These are phyloP conservation scores for Microdochium trichocladiopsis DNA, from an alignment of 2,329 filamentous ascomycete species.

Conservation along the genomic window DNA sequence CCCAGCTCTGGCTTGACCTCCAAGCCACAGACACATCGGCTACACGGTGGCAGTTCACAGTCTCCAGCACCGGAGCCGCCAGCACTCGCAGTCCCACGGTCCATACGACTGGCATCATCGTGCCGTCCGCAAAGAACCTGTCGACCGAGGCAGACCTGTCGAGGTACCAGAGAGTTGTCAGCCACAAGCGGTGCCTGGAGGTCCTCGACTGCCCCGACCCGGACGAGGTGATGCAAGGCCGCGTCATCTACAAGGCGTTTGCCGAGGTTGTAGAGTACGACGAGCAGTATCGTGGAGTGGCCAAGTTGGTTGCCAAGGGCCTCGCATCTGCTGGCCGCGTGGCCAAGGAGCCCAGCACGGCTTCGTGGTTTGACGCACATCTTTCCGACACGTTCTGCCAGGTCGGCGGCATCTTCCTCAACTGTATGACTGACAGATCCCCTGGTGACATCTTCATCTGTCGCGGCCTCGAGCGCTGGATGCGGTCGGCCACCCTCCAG, in stretches of 20 bases:
- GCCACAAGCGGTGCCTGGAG: constrained; percentile 17
- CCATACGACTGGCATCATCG: not conserved
- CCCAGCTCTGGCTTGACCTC: not conserved
- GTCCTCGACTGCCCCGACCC: constrained; percentile 17
- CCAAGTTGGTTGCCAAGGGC: not conserved
- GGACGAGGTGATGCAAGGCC: constrained; percentile 24
- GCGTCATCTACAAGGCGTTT: constrained; percentile 30
- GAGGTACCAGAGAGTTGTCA: constrained; percentile 19
- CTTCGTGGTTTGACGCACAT: constrained; percentile 16
- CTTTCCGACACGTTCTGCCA: constrained; percentile 25
- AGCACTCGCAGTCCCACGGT: not conserved
- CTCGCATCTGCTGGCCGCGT: constrained; percentile 6
- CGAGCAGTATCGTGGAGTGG: constrained; percentile 20
- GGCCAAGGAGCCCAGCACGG: constrained; percentile 7
- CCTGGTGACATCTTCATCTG: constrained; percentile 23
- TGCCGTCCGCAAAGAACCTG: not conserved
- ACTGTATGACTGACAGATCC: constrained; percentile 21
- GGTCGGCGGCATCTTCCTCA: constrained; percentile 26
- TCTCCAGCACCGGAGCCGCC: not conserved
- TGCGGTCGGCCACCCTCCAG: constrained; percentile 17
- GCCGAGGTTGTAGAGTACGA: constrained; percentile 25
- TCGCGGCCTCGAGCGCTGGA: constrained; percentile 20
- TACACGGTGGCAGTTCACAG: not conserved
- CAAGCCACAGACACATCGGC: not conserved
- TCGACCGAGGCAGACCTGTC: not conserved